These are phyloP conservation scores for Acer campestre DNA, from an alignment of 345 rosid species.

Conservation along the genomic window DNA sequence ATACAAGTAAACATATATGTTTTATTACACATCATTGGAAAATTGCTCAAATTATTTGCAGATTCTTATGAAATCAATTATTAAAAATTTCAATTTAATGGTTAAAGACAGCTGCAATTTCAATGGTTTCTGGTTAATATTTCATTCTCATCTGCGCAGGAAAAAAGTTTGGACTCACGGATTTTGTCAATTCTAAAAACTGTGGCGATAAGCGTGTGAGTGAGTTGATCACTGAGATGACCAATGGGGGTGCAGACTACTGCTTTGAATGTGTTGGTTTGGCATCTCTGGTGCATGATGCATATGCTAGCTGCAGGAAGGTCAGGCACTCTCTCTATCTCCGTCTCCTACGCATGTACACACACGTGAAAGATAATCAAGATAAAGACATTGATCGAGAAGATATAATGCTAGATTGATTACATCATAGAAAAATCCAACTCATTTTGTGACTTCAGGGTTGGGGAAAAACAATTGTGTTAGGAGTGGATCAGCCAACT, in stretches of 20 bases:
- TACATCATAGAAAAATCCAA: too few species aligned
- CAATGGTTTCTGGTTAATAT: not conserved
- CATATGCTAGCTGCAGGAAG: constrained; percentile 71
- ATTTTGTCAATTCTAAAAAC: constrained; percentile 60
- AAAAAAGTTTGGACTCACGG: constrained; percentile 72
- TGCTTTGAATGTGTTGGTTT: constrained; percentile 84
- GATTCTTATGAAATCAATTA: not conserved
- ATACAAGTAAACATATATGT: too few species aligned
- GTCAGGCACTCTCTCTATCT: constrained; percentile 31
- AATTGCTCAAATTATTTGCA: not conserved
- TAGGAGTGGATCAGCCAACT: constrained; percentile 84
- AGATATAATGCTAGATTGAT: too few species aligned
- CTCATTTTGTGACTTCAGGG: constrained; percentile 44
- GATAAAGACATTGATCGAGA: not conserved
- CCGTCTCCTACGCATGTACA: not conserved
- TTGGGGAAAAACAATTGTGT: constrained; percentile 82
- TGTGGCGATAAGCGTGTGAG: constrained; percentile 50
- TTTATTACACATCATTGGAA: too few species aligned
- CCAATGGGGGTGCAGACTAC: constrained; percentile 79
- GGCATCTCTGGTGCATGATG: constrained; percentile 61
- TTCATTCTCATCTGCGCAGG: constrained; percentile 38
- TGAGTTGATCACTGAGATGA: constrained; percentile 77
- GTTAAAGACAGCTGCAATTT: not conserved
- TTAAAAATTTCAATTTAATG: not conserved
- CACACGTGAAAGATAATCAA: not conserved